phyloP scores from a whole-genome alignment of 306 rosid genomes.

The Trichosanthes truncata region DNA sequence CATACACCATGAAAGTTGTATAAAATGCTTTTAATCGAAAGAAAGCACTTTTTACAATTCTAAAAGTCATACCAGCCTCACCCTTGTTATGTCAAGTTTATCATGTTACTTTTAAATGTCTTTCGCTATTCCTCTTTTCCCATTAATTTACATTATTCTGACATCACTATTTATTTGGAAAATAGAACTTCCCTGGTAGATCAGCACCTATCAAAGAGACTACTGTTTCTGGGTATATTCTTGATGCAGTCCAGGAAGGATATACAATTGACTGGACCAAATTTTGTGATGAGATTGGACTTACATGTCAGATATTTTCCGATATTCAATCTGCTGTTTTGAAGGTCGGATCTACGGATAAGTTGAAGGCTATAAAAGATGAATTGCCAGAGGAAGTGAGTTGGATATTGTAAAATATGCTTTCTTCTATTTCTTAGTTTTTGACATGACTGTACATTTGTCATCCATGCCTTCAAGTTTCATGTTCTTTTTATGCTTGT shows the following conservation, averaged over 20 bases:
- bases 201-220: conserved; percentile 74
- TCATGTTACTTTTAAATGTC: background rate
- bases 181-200: conserved; percentile 58
- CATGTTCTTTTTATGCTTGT: background rate
- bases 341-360: conserved; percentile 68
- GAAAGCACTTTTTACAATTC: background rate
- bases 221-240: conserved; percentile 56
- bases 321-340: conserved; percentile 50
- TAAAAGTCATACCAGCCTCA: background rate
- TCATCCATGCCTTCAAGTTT: background rate
- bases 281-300: conserved; percentile 42
- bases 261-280: conserved; percentile 64
- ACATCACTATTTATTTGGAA: conserved; percentile 7
- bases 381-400: conserved; percentile 80
- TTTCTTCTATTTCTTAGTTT: background rate
- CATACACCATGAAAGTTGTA: background rate
- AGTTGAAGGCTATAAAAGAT: conserved; percentile 76
- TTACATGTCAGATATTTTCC: conserved; percentile 29
- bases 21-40: background rate
- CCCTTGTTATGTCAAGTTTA: conserved; percentile 10
- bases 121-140: background rate
- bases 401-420: conserved; percentile 11
- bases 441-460: background rate
- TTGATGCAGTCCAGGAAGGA: conserved; percentile 76
- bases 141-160: background rate